Conservation (phyloP, 2,329 filamentous ascomycete species). For the Apiospora aurea region DNA sequence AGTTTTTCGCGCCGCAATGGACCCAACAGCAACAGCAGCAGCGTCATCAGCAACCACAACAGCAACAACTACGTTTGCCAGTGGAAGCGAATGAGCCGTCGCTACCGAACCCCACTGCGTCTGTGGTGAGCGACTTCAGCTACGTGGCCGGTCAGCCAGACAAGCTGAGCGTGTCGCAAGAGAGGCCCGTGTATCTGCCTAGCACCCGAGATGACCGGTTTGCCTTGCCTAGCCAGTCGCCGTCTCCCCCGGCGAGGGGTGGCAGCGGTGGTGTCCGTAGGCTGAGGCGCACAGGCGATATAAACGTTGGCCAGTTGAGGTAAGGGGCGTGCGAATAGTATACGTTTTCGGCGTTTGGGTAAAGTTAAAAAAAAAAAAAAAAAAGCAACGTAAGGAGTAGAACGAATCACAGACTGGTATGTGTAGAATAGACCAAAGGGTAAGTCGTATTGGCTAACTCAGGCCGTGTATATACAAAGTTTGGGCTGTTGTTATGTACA, state of each 20-base stretch:
- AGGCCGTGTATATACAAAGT: neutral
- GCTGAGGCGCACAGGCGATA: neutral
- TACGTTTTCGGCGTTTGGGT: neutral
- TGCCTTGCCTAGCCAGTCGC: conserved; percentile 33
- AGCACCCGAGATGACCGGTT: conserved; percentile 27
- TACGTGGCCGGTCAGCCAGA: conserved; percentile 21
- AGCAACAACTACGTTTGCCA: neutral
- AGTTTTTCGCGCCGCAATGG: conserved; percentile 29
- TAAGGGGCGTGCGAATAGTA: neutral
- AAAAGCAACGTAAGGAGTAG: neutral
- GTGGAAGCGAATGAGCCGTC: neutral
- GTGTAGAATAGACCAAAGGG: neutral
- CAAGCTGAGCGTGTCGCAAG: conserved; percentile 10
- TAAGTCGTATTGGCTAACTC: neutral
- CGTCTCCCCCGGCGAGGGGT: neutral
- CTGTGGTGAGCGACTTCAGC: conserved; percentile 13
- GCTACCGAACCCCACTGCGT: neutral
- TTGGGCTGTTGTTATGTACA: neutral
- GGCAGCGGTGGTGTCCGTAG: neutral
- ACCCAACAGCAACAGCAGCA: neutral
- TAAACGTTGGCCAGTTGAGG: neutral
- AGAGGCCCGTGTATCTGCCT: neutral
- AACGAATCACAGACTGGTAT: neutral
- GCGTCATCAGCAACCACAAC: neutral
- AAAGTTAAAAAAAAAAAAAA: neutral